Evolutionary conservation across 2,329 filamentous ascomycete genomes (phyloP).

Genomic region (Ceratocystis cubensis): DNA sequence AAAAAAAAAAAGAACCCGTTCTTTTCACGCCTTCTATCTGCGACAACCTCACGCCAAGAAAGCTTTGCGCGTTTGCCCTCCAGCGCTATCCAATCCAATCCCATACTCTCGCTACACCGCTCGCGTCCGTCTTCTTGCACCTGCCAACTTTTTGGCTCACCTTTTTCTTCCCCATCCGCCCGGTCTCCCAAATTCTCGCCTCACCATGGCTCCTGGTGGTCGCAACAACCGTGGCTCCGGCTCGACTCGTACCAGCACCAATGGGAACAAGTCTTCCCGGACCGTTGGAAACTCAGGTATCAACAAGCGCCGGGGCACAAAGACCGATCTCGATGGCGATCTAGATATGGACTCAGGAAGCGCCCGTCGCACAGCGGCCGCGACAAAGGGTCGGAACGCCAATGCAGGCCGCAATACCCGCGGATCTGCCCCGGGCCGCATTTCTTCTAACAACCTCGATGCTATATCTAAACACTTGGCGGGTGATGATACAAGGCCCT

Average conservation of each 20-base stretch:
- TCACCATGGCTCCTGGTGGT: slow-evolving; percentile 20
- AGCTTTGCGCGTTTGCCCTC: background rate
- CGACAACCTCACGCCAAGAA: background rate
- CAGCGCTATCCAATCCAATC: background rate
- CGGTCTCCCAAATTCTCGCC: slow-evolving; percentile 15
- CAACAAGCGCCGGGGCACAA: slow-evolving; percentile 36
- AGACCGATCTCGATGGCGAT: slow-evolving; percentile 45
- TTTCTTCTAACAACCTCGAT: slow-evolving; percentile 31
- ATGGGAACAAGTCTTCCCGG: slow-evolving; percentile 21
- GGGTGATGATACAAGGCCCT: slow-evolving; percentile 28
- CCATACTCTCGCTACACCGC: background rate
- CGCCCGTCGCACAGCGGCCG: slow-evolving; percentile 27
- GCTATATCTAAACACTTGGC: slow-evolving; percentile 35
- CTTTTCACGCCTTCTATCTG: slow-evolving; percentile 1
- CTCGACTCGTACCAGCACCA: slow-evolving; percentile 19
- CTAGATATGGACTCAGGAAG: slow-evolving; percentile 42
- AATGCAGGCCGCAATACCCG: slow-evolving; percentile 24
- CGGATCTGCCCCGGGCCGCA: slow-evolving; percentile 13
- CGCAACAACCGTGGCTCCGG: slow-evolving; percentile 21
- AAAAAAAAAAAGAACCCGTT: too few species aligned
- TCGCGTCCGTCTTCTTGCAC: background rate
- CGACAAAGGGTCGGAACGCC: slow-evolving; percentile 24
- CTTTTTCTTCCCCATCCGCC: background rate
- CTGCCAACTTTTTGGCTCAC: background rate
- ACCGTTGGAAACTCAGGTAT: slow-evolving; percentile 34